Conservation (phyloP, 208 protist genomes). For the Herpetomonas tarakana region DNA sequence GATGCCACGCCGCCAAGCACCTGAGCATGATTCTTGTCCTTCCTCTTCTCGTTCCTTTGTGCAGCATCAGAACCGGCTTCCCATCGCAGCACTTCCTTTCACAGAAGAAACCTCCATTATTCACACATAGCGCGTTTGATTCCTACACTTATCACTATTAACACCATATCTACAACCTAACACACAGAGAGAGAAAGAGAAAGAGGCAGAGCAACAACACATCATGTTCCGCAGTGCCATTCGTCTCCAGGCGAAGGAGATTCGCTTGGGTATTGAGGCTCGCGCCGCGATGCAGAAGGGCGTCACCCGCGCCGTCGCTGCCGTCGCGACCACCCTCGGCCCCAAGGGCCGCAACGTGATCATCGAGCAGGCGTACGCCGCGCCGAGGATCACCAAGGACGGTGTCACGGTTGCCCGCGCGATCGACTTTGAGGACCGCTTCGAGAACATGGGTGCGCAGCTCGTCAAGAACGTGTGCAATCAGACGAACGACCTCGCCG, state of each 20-base stretch:
- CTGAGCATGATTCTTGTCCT: too few species aligned
- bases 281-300: slow-evolving; percentile 93
- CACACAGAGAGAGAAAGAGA: not conserved
- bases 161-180: not conserved
- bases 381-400: slow-evolving; percentile 99
- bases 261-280: slow-evolving; percentile 93
- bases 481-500: slow-evolving; percentile 98
- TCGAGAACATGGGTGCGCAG: slow-evolving; percentile 98
- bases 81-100: not conserved
- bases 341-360: slow-evolving; percentile 99
- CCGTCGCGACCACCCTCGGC: slow-evolving; percentile 97
- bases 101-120: too few species aligned
- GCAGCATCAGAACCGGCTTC: not conserved
- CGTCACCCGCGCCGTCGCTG: slow-evolving; percentile 95
- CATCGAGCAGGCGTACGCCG: slow-evolving; percentile 97
- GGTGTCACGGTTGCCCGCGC: slow-evolving; percentile 99
- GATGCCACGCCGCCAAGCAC: too few species aligned
- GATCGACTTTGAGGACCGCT: slow-evolving; percentile 98
- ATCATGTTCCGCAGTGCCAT: slow-evolving; percentile 54
- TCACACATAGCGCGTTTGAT: too few species aligned
- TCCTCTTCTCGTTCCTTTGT: too few species aligned
- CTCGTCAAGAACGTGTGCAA: slow-evolving; percentile 96
- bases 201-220: slow-evolving; percentile 8
- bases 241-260: slow-evolving; percentile 88
- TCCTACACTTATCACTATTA: not conserved